Evolutionary conservation across 1,284 basidiomycete genomes (phyloP), one percentile per base, ranked within the genome.

Genomic region (Ceratobasidium papillatum): DNA sequence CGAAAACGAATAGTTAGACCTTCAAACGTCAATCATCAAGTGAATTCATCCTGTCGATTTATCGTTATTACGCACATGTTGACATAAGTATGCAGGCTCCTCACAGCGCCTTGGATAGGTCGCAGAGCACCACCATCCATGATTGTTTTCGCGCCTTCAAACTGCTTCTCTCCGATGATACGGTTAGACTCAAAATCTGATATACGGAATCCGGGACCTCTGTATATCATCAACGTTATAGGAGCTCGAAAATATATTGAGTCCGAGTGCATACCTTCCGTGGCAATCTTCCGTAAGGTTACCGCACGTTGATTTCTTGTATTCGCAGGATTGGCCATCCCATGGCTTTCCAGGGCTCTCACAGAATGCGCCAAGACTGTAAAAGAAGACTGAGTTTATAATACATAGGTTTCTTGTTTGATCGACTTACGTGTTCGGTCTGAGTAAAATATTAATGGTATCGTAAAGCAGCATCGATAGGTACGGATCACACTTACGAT

Each of bases 281-380:
- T 89, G 90, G 79, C 91, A 93, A 73, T 91, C 85, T 78, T 91
- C 78, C 1, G 86, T 87, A 62, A 82, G 86, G 47, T 88, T 89
- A n/a, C 91, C 91, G 78, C 92, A 93, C 5, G 91, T 93, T 0
- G 91, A 92, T 69, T 88, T 87, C 41, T 91, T 85, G 69, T 87
- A 85, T 27, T 90, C 87, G 79, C 92, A 93, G 2, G 85, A 81
- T 77, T 87, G 85, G 14, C 91, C 91, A 77, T 93, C 86, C 82
- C 86, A 90, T 1, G 84, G 78, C 79, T 93, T 77, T 11, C 91
- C 92, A 0, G 91, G 91, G 75, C 88, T 89, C 80, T 94, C 89
- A 78, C 92, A 94, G 82, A 89, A 91, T 2, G 92, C 89, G 8
- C 91, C 91, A 25, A 90, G 82, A 36, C 90, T 90, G 43, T 14